A percentile compares a stretch with the other conserved stretches of the same genome.
phyloP scores from a whole-genome alignment of 331 rosid species.

The Pyrus hybrid region DNA sequence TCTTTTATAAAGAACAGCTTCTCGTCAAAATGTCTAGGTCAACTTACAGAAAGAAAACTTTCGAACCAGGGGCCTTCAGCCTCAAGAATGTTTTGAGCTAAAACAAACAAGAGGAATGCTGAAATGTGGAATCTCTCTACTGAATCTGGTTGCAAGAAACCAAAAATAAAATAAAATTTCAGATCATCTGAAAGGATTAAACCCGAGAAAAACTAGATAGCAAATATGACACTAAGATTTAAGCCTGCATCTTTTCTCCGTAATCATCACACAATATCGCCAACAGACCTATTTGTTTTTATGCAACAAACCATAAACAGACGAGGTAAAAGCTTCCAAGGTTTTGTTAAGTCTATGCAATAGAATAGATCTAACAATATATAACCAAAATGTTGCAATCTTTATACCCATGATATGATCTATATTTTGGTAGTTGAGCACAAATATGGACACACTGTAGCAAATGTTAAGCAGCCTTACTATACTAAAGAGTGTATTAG shows the following conservation, averaged over 20 bases:
- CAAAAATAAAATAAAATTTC: neutral
- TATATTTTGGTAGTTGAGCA: neutral
- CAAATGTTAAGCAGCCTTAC: neutral
- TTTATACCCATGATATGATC: neutral
- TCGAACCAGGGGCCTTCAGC: constrained; percentile 97
- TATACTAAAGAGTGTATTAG: neutral
- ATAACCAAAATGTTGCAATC: neutral
- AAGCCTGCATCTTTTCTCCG: neutral
- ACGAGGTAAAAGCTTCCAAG: neutral
- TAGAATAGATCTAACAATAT: neutral
- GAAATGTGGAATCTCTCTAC: constrained; percentile 91
- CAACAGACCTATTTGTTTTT: neutral
- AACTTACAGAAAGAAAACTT: constrained; percentile 73
- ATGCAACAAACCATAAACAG: neutral
- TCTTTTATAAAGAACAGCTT: neutral
- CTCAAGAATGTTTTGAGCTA: constrained; percentile 94
- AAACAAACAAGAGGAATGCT: constrained; percentile 74
- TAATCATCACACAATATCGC: neutral
- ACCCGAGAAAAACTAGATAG: neutral
- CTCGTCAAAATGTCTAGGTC: constrained; percentile 10
- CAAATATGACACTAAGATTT: neutral
- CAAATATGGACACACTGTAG: neutral
- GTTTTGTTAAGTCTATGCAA: neutral
- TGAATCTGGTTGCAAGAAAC: constrained; percentile 61
- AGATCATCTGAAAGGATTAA: constrained; percentile 7